Evolutionary conservation across 805 yeast genomes (phyloP).

Genomic region (Metschnikowia amazonensis): DNA sequence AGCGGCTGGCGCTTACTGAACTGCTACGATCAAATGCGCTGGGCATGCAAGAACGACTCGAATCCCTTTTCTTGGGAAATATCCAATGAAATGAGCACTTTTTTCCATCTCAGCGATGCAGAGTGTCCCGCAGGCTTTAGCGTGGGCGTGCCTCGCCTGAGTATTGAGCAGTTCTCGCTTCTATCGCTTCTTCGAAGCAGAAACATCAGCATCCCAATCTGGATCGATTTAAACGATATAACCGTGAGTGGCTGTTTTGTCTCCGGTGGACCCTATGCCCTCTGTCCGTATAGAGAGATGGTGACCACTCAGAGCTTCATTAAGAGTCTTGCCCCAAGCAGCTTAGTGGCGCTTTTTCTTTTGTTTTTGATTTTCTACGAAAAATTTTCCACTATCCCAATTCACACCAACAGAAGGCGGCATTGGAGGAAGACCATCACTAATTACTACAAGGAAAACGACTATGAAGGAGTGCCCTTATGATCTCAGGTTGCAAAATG

Average conservation of each 20-base stretch:
- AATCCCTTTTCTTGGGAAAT: constrained; percentile 45
- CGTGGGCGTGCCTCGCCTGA: constrained; percentile 35
- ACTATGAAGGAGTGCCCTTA: constrained; percentile 85
- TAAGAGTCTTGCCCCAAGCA: constrained; percentile 63
- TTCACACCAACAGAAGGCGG: constrained; percentile 63
- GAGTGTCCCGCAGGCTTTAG: constrained; percentile 34
- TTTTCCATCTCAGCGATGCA: constrained; percentile 40
- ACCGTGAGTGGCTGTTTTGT: constrained; percentile 79
- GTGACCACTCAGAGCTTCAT: constrained; percentile 55
- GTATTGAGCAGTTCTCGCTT: constrained; percentile 30
- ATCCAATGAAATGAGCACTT: constrained; percentile 25
- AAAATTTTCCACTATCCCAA: constrained; percentile 57
- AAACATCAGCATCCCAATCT: constrained; percentile 40
- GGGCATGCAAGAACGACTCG: constrained; percentile 50
- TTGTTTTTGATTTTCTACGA: constrained; percentile 50
- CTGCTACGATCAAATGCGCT: constrained; percentile 53
- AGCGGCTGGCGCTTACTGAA: constrained; percentile 64
- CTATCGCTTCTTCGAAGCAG: constrained; percentile 25
- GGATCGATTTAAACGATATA: constrained; percentile 83
- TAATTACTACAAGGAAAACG: constrained; percentile 55
- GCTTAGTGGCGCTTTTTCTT: constrained; percentile 52
- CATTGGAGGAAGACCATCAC: constrained; percentile 57
- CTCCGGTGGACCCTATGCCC: constrained; percentile 69
- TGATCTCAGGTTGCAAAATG: constrained; percentile 22
- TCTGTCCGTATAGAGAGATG: constrained; percentile 70